Conservation (phyloP, 2,329 filamentous ascomycete species). For the Trichoderma guizhouense region DNA sequence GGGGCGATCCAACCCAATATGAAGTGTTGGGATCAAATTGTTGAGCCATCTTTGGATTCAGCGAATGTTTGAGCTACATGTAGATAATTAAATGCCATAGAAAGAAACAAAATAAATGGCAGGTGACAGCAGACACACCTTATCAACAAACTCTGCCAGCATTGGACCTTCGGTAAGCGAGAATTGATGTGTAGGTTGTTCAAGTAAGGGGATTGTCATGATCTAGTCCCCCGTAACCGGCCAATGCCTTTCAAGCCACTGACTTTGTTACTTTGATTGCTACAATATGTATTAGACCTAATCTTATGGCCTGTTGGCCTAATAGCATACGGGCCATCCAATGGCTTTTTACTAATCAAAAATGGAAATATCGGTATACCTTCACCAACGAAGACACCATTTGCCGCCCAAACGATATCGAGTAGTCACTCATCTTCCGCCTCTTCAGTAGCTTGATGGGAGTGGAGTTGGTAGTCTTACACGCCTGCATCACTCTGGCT, state of each 20-base stretch:
- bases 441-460: neutral
- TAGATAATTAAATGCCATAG: neutral
- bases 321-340: neutral
- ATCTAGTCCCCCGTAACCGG: neutral
- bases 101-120: neutral
- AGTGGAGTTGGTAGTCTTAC: neutral
- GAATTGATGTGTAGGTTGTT: neutral
- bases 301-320: neutral
- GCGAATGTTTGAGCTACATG: neutral
- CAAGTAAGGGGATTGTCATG: neutral
- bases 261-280: neutral
- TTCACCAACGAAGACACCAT: neutral
- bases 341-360: neutral
- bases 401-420: neutral
- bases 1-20: neutral
- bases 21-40: neutral
- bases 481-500: neutral
- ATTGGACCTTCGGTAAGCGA: neutral
- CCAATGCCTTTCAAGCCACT: neutral
- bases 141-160: neutral
- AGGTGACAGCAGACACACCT: neutral
- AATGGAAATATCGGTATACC: neutral
- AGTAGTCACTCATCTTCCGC: neutral
- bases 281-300: neutral
- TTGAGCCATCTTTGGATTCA: neutral